Percentiles rank a stretch among this genome's conserved stretches.
These are phyloP conservation scores for Malbranchea zuffiana DNA, from an alignment of 2,329 filamentous ascomycete species.

Conservation along the genomic window DNA sequence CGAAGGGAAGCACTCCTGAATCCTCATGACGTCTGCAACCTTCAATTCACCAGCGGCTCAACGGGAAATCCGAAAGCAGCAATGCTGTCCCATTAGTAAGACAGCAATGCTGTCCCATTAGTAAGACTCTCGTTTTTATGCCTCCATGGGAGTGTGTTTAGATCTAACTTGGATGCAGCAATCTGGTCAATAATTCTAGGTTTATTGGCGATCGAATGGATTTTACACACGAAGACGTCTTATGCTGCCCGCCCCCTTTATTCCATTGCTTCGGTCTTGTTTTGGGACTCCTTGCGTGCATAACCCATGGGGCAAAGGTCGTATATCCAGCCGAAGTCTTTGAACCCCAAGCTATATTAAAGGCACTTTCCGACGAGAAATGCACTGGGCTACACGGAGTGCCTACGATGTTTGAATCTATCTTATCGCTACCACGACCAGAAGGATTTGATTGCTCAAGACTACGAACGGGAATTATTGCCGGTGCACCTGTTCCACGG, in stretches of 20 bases:
- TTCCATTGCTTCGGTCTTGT: conserved; percentile 83
- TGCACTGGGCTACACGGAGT: conserved; percentile 72
- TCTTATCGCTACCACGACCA: conserved; percentile 41
- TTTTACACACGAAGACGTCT: conserved; percentile 52
- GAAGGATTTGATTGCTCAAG: conserved; percentile 38
- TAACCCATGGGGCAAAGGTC: conserved; percentile 66
- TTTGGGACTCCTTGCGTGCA: conserved; percentile 58
- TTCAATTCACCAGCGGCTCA: conserved; percentile 66
- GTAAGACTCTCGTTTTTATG: neutral
- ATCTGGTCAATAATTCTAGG: conserved; percentile 51
- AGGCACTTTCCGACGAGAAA: conserved; percentile 53
- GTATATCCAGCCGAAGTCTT: conserved; percentile 68
- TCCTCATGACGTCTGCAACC: conserved; percentile 58
- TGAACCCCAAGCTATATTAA: conserved; percentile 54
- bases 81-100: conserved; percentile 60
- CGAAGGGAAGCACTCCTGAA: conserved; percentile 46
- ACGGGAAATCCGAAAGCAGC: conserved; percentile 63
- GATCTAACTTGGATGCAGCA: no score
- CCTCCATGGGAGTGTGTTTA: conserved; percentile 2
- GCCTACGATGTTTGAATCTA: conserved; percentile 71
- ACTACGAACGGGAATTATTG: conserved; percentile 66
- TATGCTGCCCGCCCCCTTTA: conserved; percentile 72
- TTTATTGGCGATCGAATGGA: conserved; percentile 67
- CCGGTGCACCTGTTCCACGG: conserved; percentile 63
- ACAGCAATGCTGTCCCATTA: conserved; percentile 3